A percentile compares a stretch with the other conserved stretches of the same genome.
phyloP scores from a whole-genome alignment of 1,284 basidiomycete genomes.

The Hemileia vastatrix region DNA sequence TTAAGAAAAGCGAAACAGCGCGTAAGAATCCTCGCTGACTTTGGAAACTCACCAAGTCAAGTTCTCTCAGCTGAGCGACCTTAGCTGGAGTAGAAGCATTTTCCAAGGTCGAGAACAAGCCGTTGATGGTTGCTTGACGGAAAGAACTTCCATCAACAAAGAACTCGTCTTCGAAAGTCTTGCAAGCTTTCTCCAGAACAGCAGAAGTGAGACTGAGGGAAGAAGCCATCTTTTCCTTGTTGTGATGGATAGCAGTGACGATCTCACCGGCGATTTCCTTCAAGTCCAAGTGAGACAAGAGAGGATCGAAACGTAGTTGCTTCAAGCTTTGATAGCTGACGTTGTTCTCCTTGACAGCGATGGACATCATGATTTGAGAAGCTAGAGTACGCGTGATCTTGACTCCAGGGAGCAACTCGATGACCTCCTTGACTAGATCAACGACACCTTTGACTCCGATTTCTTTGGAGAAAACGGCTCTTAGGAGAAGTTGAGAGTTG shows the following conservation, averaged over 20 bases:
- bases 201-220: not conserved
- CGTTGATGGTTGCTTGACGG: not conserved
- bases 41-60: not conserved
- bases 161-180: not conserved
- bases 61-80: not conserved
- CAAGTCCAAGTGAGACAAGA: not conserved
- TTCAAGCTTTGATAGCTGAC: not conserved
- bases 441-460: not conserved
- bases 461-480: not conserved
- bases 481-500: not conserved
- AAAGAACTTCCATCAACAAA: not conserved
- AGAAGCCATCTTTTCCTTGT: not conserved
- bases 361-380: not conserved
- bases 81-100: not conserved
- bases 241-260: not conserved
- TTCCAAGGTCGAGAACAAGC: not conserved
- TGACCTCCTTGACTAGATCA: not conserved
- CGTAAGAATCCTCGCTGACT: not conserved
- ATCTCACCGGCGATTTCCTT: not conserved
- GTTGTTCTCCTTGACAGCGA: not conserved
- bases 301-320: not conserved
- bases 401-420: not conserved
- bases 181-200: not conserved
- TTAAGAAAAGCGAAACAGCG: too few species aligned
- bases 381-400: not conserved